These are phyloP conservation scores for Monosporozyma servazzii DNA, from an alignment of 805 yeast species.

Conservation along the genomic window DNA sequence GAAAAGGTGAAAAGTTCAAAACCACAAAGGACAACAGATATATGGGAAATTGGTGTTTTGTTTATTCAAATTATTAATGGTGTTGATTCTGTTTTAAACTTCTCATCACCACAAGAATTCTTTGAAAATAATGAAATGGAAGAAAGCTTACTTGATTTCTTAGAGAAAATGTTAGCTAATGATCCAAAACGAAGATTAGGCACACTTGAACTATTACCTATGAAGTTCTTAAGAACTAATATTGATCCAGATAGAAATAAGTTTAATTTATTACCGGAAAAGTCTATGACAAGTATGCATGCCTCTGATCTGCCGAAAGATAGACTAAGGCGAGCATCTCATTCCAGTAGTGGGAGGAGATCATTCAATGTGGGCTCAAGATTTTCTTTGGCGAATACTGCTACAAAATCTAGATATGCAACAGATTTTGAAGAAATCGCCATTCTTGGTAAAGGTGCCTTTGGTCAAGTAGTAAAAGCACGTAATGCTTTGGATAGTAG, in stretches of 20 bases:
- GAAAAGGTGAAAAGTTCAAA: conserved; percentile 30
- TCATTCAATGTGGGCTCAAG: conserved; percentile 35
- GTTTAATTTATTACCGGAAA: conserved; percentile 17
- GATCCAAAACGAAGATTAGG: conserved; percentile 67
- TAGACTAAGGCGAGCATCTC: conserved; percentile 18
- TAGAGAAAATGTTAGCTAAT: conserved; percentile 53
- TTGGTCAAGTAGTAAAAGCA: conserved; percentile 97
- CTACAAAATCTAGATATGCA: conserved; percentile 59
- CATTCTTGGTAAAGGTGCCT: conserved; percentile 86
- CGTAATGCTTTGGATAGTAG: conserved; percentile 89
- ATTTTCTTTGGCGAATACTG: conserved; percentile 25
- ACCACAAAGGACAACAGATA: conserved; percentile 75
- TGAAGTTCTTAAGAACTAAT: conserved; percentile 70
- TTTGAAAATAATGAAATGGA: conserved; percentile 40
- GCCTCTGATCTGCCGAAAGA: background rate
- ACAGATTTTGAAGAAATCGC: conserved; percentile 94
- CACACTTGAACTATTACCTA: conserved; percentile 77
- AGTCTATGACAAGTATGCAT: conserved; percentile 1
- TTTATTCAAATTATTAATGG: conserved; percentile 63
- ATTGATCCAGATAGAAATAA: conserved; percentile 33
- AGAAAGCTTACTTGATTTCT: conserved; percentile 54
- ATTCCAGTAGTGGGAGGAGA: conserved; percentile 28
- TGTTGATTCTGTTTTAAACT: conserved; percentile 43
- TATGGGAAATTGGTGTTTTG: conserved; percentile 85
- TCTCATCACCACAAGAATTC: conserved; percentile 55